Conservation (phyloP, 2,329 filamentous ascomycete genomes). For the Cladosporium sp. region DNA sequence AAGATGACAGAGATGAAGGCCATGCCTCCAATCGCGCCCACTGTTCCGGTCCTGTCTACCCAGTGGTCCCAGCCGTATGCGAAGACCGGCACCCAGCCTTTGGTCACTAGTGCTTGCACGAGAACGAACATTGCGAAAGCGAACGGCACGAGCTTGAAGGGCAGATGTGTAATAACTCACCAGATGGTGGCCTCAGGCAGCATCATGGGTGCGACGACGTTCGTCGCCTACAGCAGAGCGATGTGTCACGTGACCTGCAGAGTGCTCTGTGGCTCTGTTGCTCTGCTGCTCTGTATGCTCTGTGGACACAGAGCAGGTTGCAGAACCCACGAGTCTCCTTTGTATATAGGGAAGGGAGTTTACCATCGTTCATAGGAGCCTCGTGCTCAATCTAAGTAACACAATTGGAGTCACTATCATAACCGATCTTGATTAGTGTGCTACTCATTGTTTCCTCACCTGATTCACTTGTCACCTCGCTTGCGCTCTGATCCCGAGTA, state of each 20-base stretch:
- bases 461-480: not conserved
- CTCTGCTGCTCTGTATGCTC: not conserved
- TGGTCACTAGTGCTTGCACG: constrained; percentile 67
- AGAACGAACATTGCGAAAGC: constrained; percentile 71
- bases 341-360: not conserved
- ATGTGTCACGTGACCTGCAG: not conserved
- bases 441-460: not conserved
- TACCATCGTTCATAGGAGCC: not conserved
- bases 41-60: constrained; percentile 64
- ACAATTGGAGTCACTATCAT: not conserved
- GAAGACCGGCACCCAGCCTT: constrained; percentile 70
- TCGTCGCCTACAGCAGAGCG: not conserved
- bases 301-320: not conserved
- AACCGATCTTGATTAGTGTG: not conserved
- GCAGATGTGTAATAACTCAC: no score
- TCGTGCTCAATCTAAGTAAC: not conserved
- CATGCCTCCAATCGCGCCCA: constrained; percentile 69
- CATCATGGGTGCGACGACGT: not conserved
- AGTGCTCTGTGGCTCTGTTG: no score
- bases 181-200: no score
- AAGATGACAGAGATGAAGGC: constrained; percentile 66
- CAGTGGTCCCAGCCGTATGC: constrained; percentile 70
- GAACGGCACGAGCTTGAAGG: constrained; percentile 65
- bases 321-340: not conserved
- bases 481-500: not conserved